phyloP scores from a whole-genome alignment of 148 eudicot genomes.

The Mesembryanthemum crystallinum region DNA sequence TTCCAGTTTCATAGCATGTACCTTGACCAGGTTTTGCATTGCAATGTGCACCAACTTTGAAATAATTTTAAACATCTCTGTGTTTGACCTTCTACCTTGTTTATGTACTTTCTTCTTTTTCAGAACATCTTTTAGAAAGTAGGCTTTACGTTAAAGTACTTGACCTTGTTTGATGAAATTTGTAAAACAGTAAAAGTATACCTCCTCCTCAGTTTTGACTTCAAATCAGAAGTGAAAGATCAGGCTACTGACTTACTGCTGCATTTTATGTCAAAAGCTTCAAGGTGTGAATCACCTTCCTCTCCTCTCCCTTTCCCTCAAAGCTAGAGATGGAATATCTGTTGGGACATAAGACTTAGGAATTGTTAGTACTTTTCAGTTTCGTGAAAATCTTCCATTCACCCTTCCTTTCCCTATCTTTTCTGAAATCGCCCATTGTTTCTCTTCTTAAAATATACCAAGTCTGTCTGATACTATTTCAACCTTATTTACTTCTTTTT shows the following conservation, averaged over 20 bases:
- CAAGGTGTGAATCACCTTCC: no score
- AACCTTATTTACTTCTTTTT: background rate
- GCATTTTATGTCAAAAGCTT: no score
- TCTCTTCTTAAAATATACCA: background rate
- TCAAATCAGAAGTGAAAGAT: background rate
- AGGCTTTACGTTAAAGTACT: no score
- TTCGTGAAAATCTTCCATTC: background rate
- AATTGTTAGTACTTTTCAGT: background rate
- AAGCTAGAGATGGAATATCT: background rate
- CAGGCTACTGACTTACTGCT: no score
- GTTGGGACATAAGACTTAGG: background rate
- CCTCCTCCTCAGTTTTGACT: background rate
- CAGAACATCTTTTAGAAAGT: background rate
- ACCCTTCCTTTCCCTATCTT: background rate
- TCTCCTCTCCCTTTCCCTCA: no score
- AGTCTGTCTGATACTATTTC: background rate
- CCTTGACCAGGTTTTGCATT: background rate
- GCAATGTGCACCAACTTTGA: background rate
- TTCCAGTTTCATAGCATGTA: background rate
- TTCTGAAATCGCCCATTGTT: background rate
- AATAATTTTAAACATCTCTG: background rate
- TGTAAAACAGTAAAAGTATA: background rate
- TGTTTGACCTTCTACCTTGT: background rate
- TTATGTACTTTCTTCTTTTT: background rate
- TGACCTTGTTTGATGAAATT: no score